phyloP scores from a whole-genome alignment of 2,329 filamentous ascomycete species.

The Claviceps sp. region DNA sequence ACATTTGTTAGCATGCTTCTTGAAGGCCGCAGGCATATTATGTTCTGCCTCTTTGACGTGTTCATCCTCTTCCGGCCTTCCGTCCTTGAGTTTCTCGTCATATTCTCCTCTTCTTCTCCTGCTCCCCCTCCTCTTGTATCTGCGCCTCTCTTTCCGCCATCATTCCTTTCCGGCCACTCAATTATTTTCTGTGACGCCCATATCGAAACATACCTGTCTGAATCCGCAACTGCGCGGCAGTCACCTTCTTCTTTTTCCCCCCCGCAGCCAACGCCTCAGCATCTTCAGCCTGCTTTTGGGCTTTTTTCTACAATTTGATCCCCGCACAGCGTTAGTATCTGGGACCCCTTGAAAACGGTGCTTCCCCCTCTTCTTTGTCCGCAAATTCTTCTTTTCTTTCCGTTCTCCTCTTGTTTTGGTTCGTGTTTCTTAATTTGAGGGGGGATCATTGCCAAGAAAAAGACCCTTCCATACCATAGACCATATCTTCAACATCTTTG shows the following conservation, averaged over 20 bases:
- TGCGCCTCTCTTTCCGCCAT: too few species aligned
- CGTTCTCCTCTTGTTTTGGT: neutral
- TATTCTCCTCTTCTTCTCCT: neutral
- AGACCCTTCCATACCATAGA: conserved; percentile 61
- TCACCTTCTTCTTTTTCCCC: conserved; percentile 96
- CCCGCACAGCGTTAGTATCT: conserved; percentile 6
- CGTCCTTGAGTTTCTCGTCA: neutral
- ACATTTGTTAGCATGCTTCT: too few species aligned
- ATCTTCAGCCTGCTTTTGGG: conserved; percentile 89
- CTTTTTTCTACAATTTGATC: conserved; percentile 58
- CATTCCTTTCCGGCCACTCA: too few species aligned
- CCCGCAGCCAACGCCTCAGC: conserved; percentile 56
- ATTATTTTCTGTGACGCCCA: too few species aligned
- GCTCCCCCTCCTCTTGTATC: neutral
- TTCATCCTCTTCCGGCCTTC: neutral
- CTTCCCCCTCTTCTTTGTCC: too few species aligned
- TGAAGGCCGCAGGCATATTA: too few species aligned
- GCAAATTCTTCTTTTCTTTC: neutral
- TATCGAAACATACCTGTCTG: conserved; percentile 61
- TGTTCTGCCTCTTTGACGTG: neutral
- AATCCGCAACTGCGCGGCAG: conserved; percentile 84
- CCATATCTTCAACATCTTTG: conserved; percentile 97
- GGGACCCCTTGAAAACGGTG: neutral
- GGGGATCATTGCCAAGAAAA: neutral
- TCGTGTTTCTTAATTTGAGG: too few species aligned